Base-by-base conservation (phyloP, 345 rosid species). In the Lepidium africanum region DNA sequence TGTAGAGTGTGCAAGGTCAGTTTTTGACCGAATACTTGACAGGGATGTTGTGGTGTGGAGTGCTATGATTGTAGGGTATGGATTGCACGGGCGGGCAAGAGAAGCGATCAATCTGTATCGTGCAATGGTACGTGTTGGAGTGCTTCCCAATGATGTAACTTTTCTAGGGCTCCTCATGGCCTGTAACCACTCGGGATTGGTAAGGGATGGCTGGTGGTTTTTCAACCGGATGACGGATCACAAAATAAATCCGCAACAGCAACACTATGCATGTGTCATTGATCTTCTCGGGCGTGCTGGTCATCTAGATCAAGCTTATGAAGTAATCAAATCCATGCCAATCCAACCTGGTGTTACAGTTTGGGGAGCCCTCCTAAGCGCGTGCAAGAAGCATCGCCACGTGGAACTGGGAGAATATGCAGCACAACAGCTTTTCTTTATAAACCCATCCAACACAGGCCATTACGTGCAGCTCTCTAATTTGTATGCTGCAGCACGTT, bases 221-320 rank as follows among this genome's bases (percentile, higher is more conserved):
- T 87, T 89, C 79, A 83, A 81, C 71, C 17, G 69, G 49, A 87
- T 87, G 86, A 74, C 75, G 32, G 82, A 82, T 27, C 75, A 78
- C 65, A 78, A 76, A 11, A 80, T 89, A 25, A 80, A 80, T 66
- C 87, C 86, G 45, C 78, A 79, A 6, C 88, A 82, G 59, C 92
- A 82, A 64, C 90, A 89, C 70, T 89, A 87, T 66, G 88, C 90
- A 10, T 79, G 84, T 38, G 82, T 89, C 38, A 84, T 85, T 60
- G 90, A 87, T 81, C 84, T 87, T 76, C 92, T 89, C 6, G 92
- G 87, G 9, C 89, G 87, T 59, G 82, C 83, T 66, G 89, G 92
- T 63, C 69, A 80, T 71, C 46, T 81, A 21, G 83, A 81, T 56
- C 74, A 69, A 74, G 96, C 92, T 67, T 81, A 77, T 62, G 76